Base-by-base conservation (phyloP, 1,284 basidiomycete genomes). In the Cutaneotrichosporon cavernicola region DNA sequence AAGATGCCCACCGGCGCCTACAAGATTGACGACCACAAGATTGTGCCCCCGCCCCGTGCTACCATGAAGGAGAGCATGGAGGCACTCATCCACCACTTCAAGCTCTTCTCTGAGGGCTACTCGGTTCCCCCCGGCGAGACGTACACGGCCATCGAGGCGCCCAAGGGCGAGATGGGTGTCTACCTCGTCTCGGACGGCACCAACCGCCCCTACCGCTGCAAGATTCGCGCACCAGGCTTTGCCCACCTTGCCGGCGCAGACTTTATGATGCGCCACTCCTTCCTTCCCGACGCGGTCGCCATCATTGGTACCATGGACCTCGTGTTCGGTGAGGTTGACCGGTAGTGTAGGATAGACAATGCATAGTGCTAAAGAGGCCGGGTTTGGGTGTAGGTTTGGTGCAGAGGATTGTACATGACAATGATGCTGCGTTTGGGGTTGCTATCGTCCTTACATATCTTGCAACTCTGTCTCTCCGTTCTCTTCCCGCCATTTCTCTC, bases 61-160 rank as follows among this genome's bases (percentile, higher is more conserved):
- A 89, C 88, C 58, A 99, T 99, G 97, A 99, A 99, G 84, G 96
- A 99, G 84, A 92, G 88, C 81, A 98, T 98, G 95, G 92, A 97
- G 82, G 88, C 90, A 14, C 86, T 97, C 69, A 97, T 98, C 74
- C 95, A 98, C 81, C 96, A 99, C 84, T 99, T 99, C 85, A 98
- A 98, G 89, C 84, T 95, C 72, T 98, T 96, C 85, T 93, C 90
- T 62, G 95, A 99, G 81, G 96, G 96, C 22, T 99, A 93, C 83
- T 91, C 91, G 34, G 96, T 98, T n/a, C 96, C 96, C 18, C 91
- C 95, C 38, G 86, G 96, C 38, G 96, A 99, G 84, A 99, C 96
- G 0, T 99, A 99, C 84, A 88, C 88, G 61, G 93, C 96, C 5
- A 98, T 99, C 73, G 96, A 99, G 82, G 96, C 96, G 21, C 96